Conservation (phyloP, 768 basidiomycete genomes). For the Dioszegia crocea region DNA sequence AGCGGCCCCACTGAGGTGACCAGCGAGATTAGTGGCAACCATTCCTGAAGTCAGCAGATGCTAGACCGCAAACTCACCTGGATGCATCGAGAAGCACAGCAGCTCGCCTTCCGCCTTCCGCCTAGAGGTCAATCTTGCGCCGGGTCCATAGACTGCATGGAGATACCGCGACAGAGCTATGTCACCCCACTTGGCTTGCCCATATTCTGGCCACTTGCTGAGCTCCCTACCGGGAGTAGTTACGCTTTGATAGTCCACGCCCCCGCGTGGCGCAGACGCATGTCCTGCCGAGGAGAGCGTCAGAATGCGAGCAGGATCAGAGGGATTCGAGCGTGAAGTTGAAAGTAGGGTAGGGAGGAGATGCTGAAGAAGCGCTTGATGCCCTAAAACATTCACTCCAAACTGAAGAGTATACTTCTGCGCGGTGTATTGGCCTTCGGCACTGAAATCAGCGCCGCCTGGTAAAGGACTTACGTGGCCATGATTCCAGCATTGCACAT, state of each 20-base stretch:
- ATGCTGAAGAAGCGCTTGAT: constrained; percentile 26
- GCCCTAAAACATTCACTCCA: constrained; percentile 45
- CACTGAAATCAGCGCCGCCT: constrained; percentile 15
- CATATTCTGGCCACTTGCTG: constrained; percentile 36
- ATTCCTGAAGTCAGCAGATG: constrained; percentile 17
- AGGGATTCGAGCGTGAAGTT: constrained; percentile 9
- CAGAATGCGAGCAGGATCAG: constrained; percentile 26
- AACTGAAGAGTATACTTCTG: constrained; percentile 43
- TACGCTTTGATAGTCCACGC: constrained; percentile 31
- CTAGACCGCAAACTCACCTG: constrained; percentile 20
- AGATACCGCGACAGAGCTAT: constrained; percentile 36
- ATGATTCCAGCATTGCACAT: constrained; percentile 46
- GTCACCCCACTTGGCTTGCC: constrained; percentile 42
- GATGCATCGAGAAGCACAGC: constrained; percentile 37
- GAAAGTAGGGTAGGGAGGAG: constrained; percentile 27
- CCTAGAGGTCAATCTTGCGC: background rate
- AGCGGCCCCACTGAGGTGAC: constrained; percentile 17
- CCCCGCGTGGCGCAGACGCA: constrained; percentile 21
- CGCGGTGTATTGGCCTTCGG: constrained; percentile 28
- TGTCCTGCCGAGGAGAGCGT: constrained; percentile 38
- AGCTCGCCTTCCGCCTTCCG: constrained; percentile 12
- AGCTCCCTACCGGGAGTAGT: constrained; percentile 11
- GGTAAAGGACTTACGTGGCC: constrained; percentile 33
- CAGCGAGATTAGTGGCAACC: constrained; percentile 32
- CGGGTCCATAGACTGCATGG: constrained; percentile 27